These are phyloP conservation scores for Fusarium foetens DNA, from an alignment of 2,329 filamentous ascomycete genomes.

Conservation along the genomic window DNA sequence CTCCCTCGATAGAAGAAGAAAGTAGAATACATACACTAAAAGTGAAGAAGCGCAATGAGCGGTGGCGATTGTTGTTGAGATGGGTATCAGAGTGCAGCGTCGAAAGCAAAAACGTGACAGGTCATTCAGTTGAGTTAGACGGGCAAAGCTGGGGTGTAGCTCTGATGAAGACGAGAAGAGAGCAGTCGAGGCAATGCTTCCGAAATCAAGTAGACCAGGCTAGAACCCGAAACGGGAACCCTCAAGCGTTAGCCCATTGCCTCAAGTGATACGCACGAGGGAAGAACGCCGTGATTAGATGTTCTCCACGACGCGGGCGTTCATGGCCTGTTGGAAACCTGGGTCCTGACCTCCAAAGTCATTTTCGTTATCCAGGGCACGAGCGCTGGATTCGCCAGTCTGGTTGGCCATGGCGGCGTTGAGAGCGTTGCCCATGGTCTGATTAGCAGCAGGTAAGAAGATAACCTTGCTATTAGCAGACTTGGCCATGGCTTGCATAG, in stretches of 20 bases:
- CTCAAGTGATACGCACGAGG: constrained; percentile 20
- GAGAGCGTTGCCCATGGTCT: constrained; percentile 64
- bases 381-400: constrained; percentile 63
- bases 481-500: constrained; percentile 99
- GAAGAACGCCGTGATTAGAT: constrained; percentile 65
- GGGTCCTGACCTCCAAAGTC: constrained; percentile 65
- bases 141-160: constrained; percentile 9
- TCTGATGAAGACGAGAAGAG: constrained; percentile 36
- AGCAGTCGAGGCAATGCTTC: constrained; percentile 24
- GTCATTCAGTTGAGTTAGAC: neutral
- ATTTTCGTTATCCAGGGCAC: constrained; percentile 51
- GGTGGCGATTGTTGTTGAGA: neutral
- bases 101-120: constrained; percentile 11
- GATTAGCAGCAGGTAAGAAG: constrained; percentile 73
- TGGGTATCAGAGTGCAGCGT: constrained; percentile 33
- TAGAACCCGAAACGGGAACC: constrained; percentile 43
- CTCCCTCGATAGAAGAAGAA: constrained; percentile 4
- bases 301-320: constrained; percentile 84
- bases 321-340: constrained; percentile 83
- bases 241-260: constrained; percentile 47
- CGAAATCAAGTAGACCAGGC: constrained; percentile 52
- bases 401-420: constrained; percentile 56
- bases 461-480: constrained; percentile 89
- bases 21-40: constrained; percentile 32
- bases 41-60: neutral